Evolutionary conservation across 129 eudicot species (phyloP), one percentile per base, ranked within the genome.

Genomic region (Flaveria robusta): DNA sequence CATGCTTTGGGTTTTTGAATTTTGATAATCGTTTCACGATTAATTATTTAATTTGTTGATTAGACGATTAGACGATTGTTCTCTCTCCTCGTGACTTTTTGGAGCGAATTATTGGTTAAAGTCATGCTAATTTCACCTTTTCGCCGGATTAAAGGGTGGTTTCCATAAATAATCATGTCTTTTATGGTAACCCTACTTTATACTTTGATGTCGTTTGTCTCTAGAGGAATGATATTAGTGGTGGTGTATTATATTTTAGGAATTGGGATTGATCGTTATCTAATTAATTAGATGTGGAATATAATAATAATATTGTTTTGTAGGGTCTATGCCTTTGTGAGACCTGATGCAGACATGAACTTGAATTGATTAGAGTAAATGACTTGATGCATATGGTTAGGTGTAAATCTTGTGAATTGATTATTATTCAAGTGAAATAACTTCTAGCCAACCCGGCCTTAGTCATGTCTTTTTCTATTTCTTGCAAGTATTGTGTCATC

Each of bases 291-390:
- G 26, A 42, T 22, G 55, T 27, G 22, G 43, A 45, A 42, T 54
- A 20, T 73, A 22, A 27, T 67, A 80, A 20, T 73, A 22, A 27
- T 67, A 80, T 74, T 74, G 27, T 18, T 66, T 16, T 41, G 74
- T 80, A 73, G 83, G 79, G 79, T 73, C 79, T 42, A 45, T 73
- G 34, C 14, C 66, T 14, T 60, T 74, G 70, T 45, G 50, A 26
- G 59, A 15, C 74, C 18, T 76, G 74, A 76, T 75, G 20, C 62
- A 45, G 79, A 75, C 79, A 49, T 46, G 50, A 77, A 55, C 31
- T 43, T 65, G 52, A 41, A 79, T 73, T 51, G 49, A 73, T 73
- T 63, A 13, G 37, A 52, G 74, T 73, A 22, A 54, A 65, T 66
- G 39, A 19, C 52, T 42, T 55, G 79, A 73, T 73, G 74, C 42